These are phyloP conservation scores for Manihot esculenta DNA, from an alignment of 441 rosid genomes.

Conservation along the genomic window DNA sequence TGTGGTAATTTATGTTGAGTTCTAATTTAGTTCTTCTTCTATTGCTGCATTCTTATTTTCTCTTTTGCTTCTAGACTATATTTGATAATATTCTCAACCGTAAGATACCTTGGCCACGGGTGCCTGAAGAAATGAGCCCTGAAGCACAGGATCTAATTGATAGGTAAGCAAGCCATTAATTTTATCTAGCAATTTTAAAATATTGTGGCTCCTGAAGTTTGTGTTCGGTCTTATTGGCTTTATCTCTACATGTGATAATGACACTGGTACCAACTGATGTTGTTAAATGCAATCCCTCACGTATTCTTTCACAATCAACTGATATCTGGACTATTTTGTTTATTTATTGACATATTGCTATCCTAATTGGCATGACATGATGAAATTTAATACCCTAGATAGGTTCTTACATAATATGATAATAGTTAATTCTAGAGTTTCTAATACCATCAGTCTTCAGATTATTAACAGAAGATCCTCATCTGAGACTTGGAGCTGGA, in stretches of 20 bases:
- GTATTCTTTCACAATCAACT: not conserved
- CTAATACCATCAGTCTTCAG: constrained; percentile 41
- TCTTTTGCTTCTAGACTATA: constrained; percentile 69
- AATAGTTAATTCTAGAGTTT: not conserved
- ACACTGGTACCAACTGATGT: not conserved
- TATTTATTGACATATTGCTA: not conserved
- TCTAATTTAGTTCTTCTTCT: constrained; percentile 11
- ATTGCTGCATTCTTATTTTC: constrained; percentile 23
- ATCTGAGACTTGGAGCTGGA: constrained; percentile 93
- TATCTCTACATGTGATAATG: not conserved
- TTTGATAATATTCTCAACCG: constrained; percentile 98
- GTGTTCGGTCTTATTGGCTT: not conserved
- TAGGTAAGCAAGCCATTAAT: constrained; percentile 46
- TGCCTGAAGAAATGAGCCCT: constrained; percentile 82
- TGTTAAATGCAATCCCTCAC: not conserved
- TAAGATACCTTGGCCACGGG: constrained; percentile 94
- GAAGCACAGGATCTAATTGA: constrained; percentile 88
- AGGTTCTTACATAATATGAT: constrained; percentile 2
- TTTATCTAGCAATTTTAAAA: not conserved
- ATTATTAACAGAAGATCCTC: constrained; percentile 93
- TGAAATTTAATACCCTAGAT: not conserved
- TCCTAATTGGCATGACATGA: not conserved
- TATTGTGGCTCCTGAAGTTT: not conserved
- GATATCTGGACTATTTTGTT: not conserved
- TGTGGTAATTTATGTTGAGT: not conserved